Conservation (phyloP, 2,329 filamentous ascomycete genomes). For the Ustulina deusta region DNA sequence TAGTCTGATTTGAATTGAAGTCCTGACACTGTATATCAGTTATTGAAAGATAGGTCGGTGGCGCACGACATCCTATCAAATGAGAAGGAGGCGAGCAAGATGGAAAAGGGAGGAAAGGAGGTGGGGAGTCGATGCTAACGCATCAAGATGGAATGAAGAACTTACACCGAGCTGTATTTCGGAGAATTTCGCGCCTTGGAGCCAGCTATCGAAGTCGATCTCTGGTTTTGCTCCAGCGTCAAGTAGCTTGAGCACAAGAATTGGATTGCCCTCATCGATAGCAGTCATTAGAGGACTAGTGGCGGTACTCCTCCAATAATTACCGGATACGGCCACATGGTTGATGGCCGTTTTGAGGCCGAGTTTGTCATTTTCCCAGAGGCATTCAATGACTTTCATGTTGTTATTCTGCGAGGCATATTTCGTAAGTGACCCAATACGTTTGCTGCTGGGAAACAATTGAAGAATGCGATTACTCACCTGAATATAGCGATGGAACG, state of each 20-base stretch:
- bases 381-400: conserved; percentile 59
- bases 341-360: conserved; percentile 74
- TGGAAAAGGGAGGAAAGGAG: neutral
- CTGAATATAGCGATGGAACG: conserved; percentile 72
- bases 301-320: conserved; percentile 52
- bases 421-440: conserved; percentile 10
- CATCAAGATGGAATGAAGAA: neutral
- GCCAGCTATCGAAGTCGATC: conserved; percentile 73
- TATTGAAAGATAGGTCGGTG: neutral
- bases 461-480: conserved; percentile 28
- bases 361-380: conserved; percentile 69
- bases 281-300: conserved; percentile 69
- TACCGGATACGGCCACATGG: conserved; percentile 64
- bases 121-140: neutral
- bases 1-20: conserved; percentile 60
- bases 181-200: conserved; percentile 66
- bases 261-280: conserved; percentile 63
- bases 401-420: conserved; percentile 54
- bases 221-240: conserved; percentile 69
- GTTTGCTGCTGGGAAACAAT: neutral
- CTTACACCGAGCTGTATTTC: conserved; percentile 53
- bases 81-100: neutral
- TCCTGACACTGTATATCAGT: conserved; percentile 32
- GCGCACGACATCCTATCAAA: too few relatives aligned
- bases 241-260: conserved; percentile 70